Evolutionary conservation across 345 rosid genomes (phyloP), one percentile per base, ranked within the genome.

Genomic region (Raphanus raphanistrum): DNA sequence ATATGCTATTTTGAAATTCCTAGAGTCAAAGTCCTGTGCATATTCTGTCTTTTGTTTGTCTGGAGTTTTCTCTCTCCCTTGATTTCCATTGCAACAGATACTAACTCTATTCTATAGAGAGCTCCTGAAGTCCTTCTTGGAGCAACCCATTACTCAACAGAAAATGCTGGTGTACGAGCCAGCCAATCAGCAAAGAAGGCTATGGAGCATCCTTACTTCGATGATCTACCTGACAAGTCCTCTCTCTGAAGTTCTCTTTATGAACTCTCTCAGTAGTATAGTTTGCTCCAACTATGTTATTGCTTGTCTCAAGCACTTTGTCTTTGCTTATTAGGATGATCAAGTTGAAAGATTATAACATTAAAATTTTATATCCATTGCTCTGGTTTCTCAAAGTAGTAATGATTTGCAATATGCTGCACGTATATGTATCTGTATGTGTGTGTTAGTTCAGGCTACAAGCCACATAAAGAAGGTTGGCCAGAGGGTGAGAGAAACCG

Each of bases 81-180:
- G 21, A 21, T 21, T 21, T 1, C 21, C 21, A 21, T 21, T 21
- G 21, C 21, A 21, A 21, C 21, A 21, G 21, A 21, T 21, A 21
- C 21, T 21, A 21, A 21, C 21, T 21, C 21, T 21, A 21, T 21
- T 21, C 21, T 21, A 21, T 21, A 21, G 21, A 21, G 21, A 21
- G 21, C 21, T 21, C 21, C 21, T 21, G 21, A 21, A 21, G 21
- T 21, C 21, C 21, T 21, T 21, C 21, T 21, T 21, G 21, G 21
- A 21, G 21, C 21, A 21, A 21, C 21, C 21, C 21, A 21, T 21
- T 21, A 21, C 21, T 38, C 21, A 73, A 87, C 97, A 94, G 98
- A 87, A 91, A 88, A 88, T 95, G 97, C 76, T 95, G 89, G 85
- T 82, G 68, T 92, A 92, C 52, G 94, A 91, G 31, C 99, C 98